These are phyloP conservation scores for Eucalyptus curtisii DNA, from an alignment of 345 rosid species.

Conservation along the genomic window DNA sequence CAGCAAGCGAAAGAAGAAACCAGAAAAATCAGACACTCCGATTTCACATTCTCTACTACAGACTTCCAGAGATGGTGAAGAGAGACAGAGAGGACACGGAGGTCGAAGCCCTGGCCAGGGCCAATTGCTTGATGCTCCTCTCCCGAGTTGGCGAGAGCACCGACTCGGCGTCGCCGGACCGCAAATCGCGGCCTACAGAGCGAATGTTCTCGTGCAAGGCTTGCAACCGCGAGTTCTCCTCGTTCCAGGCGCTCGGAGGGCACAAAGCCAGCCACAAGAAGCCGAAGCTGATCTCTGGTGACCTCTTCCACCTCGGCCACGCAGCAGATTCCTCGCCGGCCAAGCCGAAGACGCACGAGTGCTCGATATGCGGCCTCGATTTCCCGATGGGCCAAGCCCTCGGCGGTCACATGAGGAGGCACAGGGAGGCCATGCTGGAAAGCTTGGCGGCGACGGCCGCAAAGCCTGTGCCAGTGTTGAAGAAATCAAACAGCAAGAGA, in stretches of 20 bases:
- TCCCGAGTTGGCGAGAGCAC: slow-evolving; percentile 36
- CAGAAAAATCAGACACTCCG: background rate
- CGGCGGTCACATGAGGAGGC: slow-evolving; percentile 97
- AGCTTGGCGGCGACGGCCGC: background rate
- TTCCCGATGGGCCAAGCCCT: slow-evolving; percentile 82
- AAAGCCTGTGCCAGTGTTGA: slow-evolving; percentile 35
- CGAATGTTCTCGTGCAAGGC: slow-evolving; percentile 75
- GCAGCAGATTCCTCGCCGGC: slow-evolving; percentile 5
- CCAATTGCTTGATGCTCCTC: slow-evolving; percentile 55
- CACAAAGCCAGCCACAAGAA: slow-evolving; percentile 90
- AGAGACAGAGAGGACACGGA: slow-evolving; percentile 23
- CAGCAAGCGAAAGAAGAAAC: background rate
- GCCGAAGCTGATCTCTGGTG: slow-evolving; percentile 17
- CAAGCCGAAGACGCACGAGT: slow-evolving; percentile 63
- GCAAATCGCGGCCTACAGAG: background rate
- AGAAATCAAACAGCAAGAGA: slow-evolving; percentile 42
- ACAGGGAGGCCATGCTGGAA: slow-evolving; percentile 10
- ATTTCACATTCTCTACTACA: background rate
- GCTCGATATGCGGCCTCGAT: slow-evolving; percentile 80
- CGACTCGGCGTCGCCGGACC: background rate
- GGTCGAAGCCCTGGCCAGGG: slow-evolving; percentile 21
- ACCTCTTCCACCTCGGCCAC: background rate
- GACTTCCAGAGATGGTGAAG: slow-evolving; percentile 15
- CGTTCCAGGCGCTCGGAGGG: slow-evolving; percentile 91
- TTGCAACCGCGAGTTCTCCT: slow-evolving; percentile 58